Base-by-base conservation (phyloP, 2,329 filamentous ascomycete species). In the Sclerotinia nivalis region DNA sequence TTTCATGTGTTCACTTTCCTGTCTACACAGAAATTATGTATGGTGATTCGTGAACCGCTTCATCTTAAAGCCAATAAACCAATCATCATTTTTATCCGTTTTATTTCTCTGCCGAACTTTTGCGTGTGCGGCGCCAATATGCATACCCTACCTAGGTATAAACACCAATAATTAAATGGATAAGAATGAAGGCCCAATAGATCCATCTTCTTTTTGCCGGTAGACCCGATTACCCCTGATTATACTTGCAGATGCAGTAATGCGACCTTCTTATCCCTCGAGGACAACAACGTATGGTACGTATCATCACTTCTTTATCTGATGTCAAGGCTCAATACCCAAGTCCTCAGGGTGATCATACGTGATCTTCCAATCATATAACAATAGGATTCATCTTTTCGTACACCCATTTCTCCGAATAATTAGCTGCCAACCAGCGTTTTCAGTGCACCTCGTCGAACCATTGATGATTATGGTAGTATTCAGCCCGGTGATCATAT, bases 251-350 rank as follows among this genome's bases (percentile, higher is more conserved):
- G 37, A 9, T 59, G 56, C 37, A 34, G 37, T 43, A 43, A 59
- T 59, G 31, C 55, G n/a, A 40, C 34, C 54, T 31, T 56, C 22
- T 34, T 12, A 34, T 56, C 4, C 34, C 8, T 28, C 56, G 56
- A 43, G 56, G 56, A 22, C 18, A 60, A 60, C 28, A 62, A 62
- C 60, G 28, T 62, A 62, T 49, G 40, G n/a, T n/a, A n/a, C 40
- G 28, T 31, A 31, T n/a, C 18, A 12, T 34, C 59, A 31, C 25
- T 28, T 31, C 43, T 47, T 61, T 34, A 31, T 8, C 12, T 40
- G 12, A 47, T 13, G 8, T 34, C 40, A 47, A 15, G 34, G 12
- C 22, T 34, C 54, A 34, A 37, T 13, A 31, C 18, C 31, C 58
- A 61, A 47, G 40, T 31, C 18, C 15, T 7, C 2, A 20, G 43